Base-by-base conservation (phyloP, 164 flowering plant genomes). In the Chimonanthus praecox region DNA sequence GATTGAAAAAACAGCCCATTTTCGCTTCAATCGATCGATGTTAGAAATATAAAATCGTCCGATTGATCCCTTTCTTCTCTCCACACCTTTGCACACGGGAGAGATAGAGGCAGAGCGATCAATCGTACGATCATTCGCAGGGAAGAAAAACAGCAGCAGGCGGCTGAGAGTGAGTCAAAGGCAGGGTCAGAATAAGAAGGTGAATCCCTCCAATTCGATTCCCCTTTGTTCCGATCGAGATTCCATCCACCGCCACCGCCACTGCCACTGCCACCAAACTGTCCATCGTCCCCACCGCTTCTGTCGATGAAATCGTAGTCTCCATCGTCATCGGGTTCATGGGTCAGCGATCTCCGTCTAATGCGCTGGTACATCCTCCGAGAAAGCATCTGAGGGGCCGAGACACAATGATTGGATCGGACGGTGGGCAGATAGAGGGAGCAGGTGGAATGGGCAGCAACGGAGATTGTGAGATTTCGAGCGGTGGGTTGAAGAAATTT, bases 161-260 rank as follows among this genome's bases (percentile, higher is more conserved):
- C n/a, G n/a, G n/a, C n/a, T n/a, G n/a, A n/a, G n/a, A n/a, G n/a
- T n/a, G n/a, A n/a, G n/a, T 84, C 88, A 43, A 84, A 84, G 8
- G 97, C 96, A 47, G 89, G 88, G 76, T 81, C 90, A 2, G 83
- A 76, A n/a, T 73, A 74, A 15, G 81, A 76, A 7, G 85, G 78
- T 10, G 84, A 82, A 0, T 82, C 80, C 0, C 85, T 90, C 89
- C 88, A 86, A 77, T 82, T 73, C 68, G 67, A 47, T 6, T 80
- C 60, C 64, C 84, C 88, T 54, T 85, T 88, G 21, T 58, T 78
- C 13, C 88, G 68, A 46, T 72, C 88, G 67, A 75, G 84, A 78
- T 83, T 88, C 90, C 92, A 85, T 8, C 94, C 87, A 5, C 85
- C 81, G 4, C 86, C 80, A 0, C 88, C 84, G 1, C 88, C 84